phyloP scores from a whole-genome alignment of 306 rosid species.

The Gastrolobium bilobum region DNA sequence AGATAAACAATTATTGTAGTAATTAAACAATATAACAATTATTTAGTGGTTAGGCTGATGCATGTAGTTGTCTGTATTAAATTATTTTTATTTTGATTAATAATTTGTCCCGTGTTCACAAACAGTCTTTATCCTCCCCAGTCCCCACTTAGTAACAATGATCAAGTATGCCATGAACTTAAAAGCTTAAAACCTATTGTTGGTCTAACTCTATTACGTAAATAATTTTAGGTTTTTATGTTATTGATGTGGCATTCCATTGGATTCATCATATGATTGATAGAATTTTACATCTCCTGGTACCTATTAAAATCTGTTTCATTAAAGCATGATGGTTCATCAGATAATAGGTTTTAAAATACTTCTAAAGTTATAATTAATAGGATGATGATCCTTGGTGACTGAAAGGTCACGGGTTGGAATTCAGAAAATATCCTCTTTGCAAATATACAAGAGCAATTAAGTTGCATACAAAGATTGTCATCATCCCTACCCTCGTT shows the following conservation, averaged over 20 bases:
- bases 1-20: slow-evolving; percentile 11
- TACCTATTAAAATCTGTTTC: slow-evolving; percentile 31
- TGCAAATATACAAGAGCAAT: too few relatives aligned
- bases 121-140: neutral
- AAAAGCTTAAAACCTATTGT: neutral
- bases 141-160: slow-evolving; percentile 1
- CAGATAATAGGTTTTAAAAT: slow-evolving; percentile 13
- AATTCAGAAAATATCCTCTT: too few relatives aligned
- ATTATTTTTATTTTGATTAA: neutral
- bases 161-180: neutral
- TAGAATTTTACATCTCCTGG: neutral
- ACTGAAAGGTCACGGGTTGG: too few relatives aligned
- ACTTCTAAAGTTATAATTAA: neutral
- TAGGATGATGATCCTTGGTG: too few relatives aligned
- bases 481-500: too few relatives aligned
- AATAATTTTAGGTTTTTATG: neutral
- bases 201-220: slow-evolving; percentile 9
- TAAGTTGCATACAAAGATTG: too few relatives aligned
- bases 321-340: slow-evolving; percentile 19
- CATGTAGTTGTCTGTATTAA: neutral
- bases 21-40: neutral
- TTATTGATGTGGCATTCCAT: neutral
- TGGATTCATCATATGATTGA: slow-evolving; percentile 8
- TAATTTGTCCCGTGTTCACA: neutral
- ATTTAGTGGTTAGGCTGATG: neutral